phyloP scores from a whole-genome alignment of 169 alveolate genomes.

The Eimeria mitis region DNA sequence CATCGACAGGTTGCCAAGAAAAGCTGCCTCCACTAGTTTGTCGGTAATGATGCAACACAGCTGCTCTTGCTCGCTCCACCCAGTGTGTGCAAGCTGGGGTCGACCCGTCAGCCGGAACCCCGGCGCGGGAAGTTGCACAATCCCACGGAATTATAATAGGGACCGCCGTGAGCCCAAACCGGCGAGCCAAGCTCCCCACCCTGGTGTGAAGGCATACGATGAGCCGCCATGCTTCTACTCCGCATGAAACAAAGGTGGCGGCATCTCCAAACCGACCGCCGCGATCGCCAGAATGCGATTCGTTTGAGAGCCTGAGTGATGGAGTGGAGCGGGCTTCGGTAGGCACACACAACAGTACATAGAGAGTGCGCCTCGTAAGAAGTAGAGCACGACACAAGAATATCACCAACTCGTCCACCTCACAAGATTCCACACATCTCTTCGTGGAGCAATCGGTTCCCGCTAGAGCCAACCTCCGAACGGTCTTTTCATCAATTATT shows the following conservation, averaged over 20 bases:
- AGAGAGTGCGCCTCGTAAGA: conserved; percentile 59
- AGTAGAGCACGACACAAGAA: conserved; percentile 60
- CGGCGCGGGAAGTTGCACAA: neutral
- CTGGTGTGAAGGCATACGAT: conserved; percentile 14
- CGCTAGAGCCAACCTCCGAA: neutral
- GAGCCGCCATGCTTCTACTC: conserved; percentile 1
- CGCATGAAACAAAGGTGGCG: conserved; percentile 48
- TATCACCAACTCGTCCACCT: conserved; percentile 25
- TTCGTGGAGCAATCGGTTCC: neutral
- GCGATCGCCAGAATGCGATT: neutral
- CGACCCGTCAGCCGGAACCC: neutral
- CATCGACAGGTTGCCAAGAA: neutral
- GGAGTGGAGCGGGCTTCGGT: neutral
- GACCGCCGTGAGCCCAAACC: conserved; percentile 12
- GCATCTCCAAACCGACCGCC: conserved; percentile 54
- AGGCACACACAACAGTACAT: conserved; percentile 56
- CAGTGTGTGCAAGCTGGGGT: conserved; percentile 11
- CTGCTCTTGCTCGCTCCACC: conserved; percentile 44
- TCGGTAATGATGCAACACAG: conserved; percentile 39
- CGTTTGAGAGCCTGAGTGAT: neutral
- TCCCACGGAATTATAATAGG: conserved; percentile 61
- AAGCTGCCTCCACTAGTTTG: neutral
- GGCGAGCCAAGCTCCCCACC: conserved; percentile 41
- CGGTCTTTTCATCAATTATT: conserved; percentile 23
- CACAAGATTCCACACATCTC: neutral